phyloP scores from a whole-genome alignment of 768 basidiomycete genomes.

The Mycena latifolia region DNA sequence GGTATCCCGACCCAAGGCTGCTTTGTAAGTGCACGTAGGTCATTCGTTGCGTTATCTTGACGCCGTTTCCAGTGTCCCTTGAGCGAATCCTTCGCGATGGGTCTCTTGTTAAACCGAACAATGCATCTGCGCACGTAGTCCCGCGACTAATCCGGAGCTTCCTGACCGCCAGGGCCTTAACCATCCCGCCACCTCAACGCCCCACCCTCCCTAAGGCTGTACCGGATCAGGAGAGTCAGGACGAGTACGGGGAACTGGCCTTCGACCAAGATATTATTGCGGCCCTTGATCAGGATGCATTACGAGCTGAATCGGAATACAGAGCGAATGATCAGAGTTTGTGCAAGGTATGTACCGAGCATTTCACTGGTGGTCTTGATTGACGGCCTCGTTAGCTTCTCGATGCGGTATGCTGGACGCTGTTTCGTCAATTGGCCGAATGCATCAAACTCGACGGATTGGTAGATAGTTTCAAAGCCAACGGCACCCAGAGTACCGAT shows the following conservation, averaged over 20 bases:
- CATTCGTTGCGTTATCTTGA: background rate
- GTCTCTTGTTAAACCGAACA: conserved; percentile 19
- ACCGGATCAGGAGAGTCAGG: conserved; percentile 77
- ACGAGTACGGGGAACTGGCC: conserved; percentile 67
- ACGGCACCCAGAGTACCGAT: conserved; percentile 42
- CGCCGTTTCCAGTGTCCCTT: conserved; percentile 15
- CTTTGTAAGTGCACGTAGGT: conserved; percentile 52
- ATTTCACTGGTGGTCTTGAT: background rate
- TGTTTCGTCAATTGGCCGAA: conserved; percentile 54
- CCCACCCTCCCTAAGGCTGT: conserved; percentile 40
- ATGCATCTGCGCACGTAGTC: conserved; percentile 57
- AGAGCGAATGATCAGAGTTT: conserved; percentile 61
- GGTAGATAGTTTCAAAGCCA: conserved; percentile 54
- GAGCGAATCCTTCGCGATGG: conserved; percentile 25
- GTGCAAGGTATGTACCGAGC: conserved; percentile 54
- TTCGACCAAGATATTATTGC: conserved; percentile 67
- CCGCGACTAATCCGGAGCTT: conserved; percentile 71
- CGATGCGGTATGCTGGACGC: conserved; percentile 61
- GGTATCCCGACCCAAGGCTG: conserved; percentile 74
- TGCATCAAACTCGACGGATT: conserved; percentile 43
- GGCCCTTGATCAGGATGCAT: conserved; percentile 32
- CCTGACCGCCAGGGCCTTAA: conserved; percentile 65
- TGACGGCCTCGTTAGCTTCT: conserved; percentile 55
- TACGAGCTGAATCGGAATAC: conserved; percentile 37
- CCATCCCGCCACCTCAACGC: conserved; percentile 59